Base-by-base conservation (phyloP, 2,329 filamentous ascomycete species). In the Botrytis medusae region DNA sequence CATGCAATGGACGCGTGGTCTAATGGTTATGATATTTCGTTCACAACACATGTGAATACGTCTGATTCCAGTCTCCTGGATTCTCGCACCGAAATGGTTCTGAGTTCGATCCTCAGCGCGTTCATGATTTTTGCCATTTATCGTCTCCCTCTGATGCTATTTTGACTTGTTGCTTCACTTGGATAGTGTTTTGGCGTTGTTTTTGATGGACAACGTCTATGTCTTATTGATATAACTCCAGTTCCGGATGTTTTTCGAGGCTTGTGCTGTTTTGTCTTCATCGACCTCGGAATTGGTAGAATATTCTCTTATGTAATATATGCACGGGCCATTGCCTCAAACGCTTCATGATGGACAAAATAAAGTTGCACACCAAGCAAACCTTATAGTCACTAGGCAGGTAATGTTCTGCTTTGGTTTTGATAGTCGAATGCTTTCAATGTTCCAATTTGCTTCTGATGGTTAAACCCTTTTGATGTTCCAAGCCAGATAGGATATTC, bases 1-100 rank as follows among this genome's bases (percentile, higher is more conserved):
- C 9, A 48, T 25, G 7, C 22, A 25, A 25, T 8, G 46, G 46
- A 48, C 46, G 46, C 46, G 54, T 74, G 69, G 73, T 72, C 69
- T 74, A 74, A 74, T 70, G 71, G 75, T 80, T 79, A 80, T 80
- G 78, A 80, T 79, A 79, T 79, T 78, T 48, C 46, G 46, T 79
- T 80, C 78, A 79, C 78, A 80, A 48, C 6, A 4, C 12, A n/a
- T 57, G 29, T 32, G 25, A n/a, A 8, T 57, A 57, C 54, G 29
- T 57, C 25, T 25, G 46, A 25, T 10, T 25, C 46, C n/a, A 57
- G n/a, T 8, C 2, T 57, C n/a, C 3, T 29, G 16, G 29, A 20
- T 25, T 48, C 46, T 22, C 25, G 54, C 54, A 57, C 29, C 46
- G 46, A 48, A 48, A 57, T 78, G 79, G 79, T 80, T 79, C 79